Conservation (phyloP, 768 basidiomycete species). For the Paxillus involutus region DNA sequence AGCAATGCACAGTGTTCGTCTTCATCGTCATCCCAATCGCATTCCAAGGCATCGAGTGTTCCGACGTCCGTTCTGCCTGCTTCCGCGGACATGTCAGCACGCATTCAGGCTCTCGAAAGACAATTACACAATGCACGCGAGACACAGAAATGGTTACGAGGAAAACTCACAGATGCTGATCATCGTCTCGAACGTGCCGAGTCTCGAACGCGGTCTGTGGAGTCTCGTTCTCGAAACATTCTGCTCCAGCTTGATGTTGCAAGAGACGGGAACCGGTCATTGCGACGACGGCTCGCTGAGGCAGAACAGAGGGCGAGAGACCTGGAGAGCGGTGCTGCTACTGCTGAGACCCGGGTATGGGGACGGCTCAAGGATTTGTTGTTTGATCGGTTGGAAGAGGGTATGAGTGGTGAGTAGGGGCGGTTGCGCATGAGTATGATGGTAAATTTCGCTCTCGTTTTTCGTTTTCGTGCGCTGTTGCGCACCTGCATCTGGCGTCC, state of each 20-base stretch:
- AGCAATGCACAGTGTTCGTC: conserved; percentile 1
- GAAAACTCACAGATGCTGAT: conserved; percentile 16
- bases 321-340: conserved; percentile 10
- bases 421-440: neutral
- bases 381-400: conserved; percentile 24
- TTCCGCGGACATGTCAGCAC: conserved; percentile 5
- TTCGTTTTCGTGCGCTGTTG: neutral
- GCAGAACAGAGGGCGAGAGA: conserved; percentile 23
- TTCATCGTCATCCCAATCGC: neutral
- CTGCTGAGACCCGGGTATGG: conserved; percentile 24
- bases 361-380: conserved; percentile 29
- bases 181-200: conserved; percentile 14
- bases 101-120: conserved; percentile 22
- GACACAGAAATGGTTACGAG: conserved; percentile 16
- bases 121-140: conserved; percentile 18
- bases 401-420: conserved; percentile 20
- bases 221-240: conserved; percentile 22
- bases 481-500: conserved; percentile 6
- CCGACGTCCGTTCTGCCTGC: neutral
- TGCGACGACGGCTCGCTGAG: conserved; percentile 23
- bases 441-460: neutral
- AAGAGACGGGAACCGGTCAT: conserved; percentile 17
- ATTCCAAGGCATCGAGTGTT: neutral
- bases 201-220: conserved; percentile 12
- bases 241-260: conserved; percentile 16